Evolutionary conservation across 2,329 filamentous ascomycete genomes (phyloP).

Genomic region (Ophiostoma piceae): DNA sequence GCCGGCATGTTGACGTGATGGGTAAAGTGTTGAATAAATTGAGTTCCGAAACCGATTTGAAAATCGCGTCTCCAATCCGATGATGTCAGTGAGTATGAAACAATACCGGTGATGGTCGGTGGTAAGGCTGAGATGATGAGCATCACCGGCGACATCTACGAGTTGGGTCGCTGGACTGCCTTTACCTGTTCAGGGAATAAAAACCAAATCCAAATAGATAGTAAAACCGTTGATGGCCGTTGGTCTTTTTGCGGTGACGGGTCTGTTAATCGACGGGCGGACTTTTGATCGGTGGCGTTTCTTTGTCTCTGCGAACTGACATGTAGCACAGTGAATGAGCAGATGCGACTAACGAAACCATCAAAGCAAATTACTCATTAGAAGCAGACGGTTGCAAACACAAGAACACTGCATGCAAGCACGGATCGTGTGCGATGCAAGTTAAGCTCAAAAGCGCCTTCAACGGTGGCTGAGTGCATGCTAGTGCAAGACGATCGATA

Average conservation of each 20-base stretch:
- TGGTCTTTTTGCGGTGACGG: too few relatives aligned
- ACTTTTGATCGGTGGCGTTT: not conserved
- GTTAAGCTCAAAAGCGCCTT: not conserved
- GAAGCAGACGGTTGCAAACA: not conserved
- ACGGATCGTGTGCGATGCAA: not conserved
- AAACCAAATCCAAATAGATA: too few relatives aligned
- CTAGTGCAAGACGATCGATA: not conserved
- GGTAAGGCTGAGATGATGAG: not conserved
- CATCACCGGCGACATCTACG: not conserved
- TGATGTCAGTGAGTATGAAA: not conserved
- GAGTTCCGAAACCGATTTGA: not conserved
- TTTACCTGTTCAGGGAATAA: too few relatives aligned
- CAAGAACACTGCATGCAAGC: not conserved
- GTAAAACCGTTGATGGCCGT: not conserved
- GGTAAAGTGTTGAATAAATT: not conserved
- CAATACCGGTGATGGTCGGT: not conserved
- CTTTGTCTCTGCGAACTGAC: not conserved
- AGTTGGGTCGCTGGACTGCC: too few relatives aligned
- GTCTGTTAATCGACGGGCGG: not conserved
- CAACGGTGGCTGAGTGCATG: not conserved
- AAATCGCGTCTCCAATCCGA: not conserved
- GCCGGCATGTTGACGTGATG: not conserved
- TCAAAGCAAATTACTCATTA: too few relatives aligned
- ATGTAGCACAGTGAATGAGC: not conserved
- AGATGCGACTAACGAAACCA: not conserved